Conservation (phyloP, 306 rosid species). For the Ceratonia siliqua region DNA sequence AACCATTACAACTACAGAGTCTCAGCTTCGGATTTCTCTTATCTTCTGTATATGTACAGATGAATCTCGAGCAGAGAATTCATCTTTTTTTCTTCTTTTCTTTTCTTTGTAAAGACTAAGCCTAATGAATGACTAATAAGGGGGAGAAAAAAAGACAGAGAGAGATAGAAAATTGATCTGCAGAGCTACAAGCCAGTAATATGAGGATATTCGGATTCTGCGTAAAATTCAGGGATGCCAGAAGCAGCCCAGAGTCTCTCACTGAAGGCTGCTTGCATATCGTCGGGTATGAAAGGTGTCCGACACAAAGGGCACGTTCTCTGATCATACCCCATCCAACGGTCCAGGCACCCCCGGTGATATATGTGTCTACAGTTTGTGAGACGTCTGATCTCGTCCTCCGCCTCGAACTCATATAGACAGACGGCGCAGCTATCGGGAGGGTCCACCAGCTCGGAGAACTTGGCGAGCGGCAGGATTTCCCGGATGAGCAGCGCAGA, state of each 20-base stretch:
- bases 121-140: no score
- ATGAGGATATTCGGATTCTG: slow-evolving; percentile 46
- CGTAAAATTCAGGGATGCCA: slow-evolving; percentile 65
- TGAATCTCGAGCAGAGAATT: no score
- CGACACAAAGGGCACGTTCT: slow-evolving; percentile 87
- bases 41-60: no score
- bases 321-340: slow-evolving; percentile 90
- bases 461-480: slow-evolving; percentile 65
- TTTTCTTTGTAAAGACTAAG: no score
- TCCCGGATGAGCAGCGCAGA: slow-evolving; percentile 64
- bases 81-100: no score
- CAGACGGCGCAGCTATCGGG: slow-evolving; percentile 89
- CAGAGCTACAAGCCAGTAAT: slow-evolving; percentile 34
- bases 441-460: slow-evolving; percentile 65
- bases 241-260: slow-evolving; percentile 75
- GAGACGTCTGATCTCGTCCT: slow-evolving; percentile 76
- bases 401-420: slow-evolving; percentile 64
- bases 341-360: slow-evolving; percentile 85
- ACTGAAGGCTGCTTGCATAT: slow-evolving; percentile 52
- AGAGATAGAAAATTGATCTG: not conserved
- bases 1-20: no score
- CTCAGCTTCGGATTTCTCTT: no score
- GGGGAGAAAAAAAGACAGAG: no score
- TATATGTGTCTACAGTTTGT: slow-evolving; percentile 74
- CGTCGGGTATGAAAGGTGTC: slow-evolving; percentile 58